A percentile compares a stretch with the other conserved stretches of the same genome.
Conservation (phyloP, 1,284 basidiomycete species). For the Ceratorhiza oryzae-sativae region DNA sequence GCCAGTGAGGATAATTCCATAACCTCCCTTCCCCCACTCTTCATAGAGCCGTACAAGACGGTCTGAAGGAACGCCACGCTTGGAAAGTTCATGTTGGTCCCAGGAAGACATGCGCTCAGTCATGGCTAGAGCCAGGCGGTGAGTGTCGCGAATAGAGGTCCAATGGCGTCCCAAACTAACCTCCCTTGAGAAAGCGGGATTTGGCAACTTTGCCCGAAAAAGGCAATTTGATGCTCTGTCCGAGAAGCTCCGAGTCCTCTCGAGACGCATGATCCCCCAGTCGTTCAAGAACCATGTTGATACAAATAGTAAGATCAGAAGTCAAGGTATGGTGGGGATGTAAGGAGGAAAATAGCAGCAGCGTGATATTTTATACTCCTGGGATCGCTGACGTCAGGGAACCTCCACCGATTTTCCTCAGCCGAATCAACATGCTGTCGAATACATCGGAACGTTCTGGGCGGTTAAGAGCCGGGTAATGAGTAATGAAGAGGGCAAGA, state of each 20-base stretch:
- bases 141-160: neutral
- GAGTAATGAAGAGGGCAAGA: neutral
- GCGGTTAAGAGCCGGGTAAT: neutral
- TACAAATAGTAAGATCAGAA: neutral
- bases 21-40: slow-evolving; percentile 19
- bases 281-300: slow-evolving; percentile 12
- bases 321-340: neutral
- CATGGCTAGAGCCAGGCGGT: neutral
- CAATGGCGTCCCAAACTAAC: neutral
- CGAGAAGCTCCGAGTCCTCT: slow-evolving; percentile 21
- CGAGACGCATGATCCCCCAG: neutral
- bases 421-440: too few relatives aligned
- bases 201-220: slow-evolving; percentile 29
- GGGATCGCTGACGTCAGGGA: neutral
- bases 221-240: slow-evolving; percentile 11
- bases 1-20: slow-evolving; percentile 16
- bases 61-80: slow-evolving; percentile 9
- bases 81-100: slow-evolving; percentile 29
- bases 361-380: neutral
- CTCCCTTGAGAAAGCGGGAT: slow-evolving; percentile 24
- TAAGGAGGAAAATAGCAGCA: neutral
- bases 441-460: too few relatives aligned
- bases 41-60: slow-evolving; percentile 21
- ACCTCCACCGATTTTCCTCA: neutral
- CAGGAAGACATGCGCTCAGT: slow-evolving; percentile 29